Conservation (phyloP, 2,329 filamentous ascomycete species). For the Pestalotiopsis sp. region DNA sequence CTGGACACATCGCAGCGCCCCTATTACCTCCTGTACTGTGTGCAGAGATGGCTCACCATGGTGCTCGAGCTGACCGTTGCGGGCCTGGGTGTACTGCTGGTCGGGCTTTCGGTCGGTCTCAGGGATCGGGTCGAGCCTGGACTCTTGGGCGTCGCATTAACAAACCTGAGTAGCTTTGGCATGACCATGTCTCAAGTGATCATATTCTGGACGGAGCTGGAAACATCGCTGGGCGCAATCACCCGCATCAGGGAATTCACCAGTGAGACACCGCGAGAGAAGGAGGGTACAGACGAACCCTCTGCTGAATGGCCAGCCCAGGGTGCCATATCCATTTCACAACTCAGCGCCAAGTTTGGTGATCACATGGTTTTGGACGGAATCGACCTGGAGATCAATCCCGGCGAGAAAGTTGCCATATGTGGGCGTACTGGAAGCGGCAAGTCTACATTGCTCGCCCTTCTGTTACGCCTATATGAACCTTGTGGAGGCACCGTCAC, state of each 20-base stretch:
- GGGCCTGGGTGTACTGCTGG: slow-evolving; percentile 4
- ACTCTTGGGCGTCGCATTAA: slow-evolving; percentile 9
- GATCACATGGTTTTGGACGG: slow-evolving; percentile 1
- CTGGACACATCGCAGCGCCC: slow-evolving; percentile 11
- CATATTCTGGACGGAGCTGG: slow-evolving; percentile 11
- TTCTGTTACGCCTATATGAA: slow-evolving; percentile 3
- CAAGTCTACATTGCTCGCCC: slow-evolving; percentile 3
- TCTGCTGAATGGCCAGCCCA: neutral
- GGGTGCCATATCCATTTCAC: slow-evolving; percentile 1
- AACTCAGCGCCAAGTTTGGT: slow-evolving; percentile 5
- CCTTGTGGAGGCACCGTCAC: neutral
- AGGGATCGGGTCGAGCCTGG: slow-evolving; percentile 1
- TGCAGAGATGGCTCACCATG: slow-evolving; percentile 12
- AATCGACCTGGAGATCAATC: slow-evolving; percentile 2
- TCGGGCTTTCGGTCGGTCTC: slow-evolving; percentile 3
- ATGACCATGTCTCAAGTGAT: slow-evolving; percentile 10
- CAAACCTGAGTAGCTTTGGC: slow-evolving; percentile 4
- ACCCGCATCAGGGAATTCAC: slow-evolving; percentile 9
- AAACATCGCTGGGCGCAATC: slow-evolving; percentile 14
- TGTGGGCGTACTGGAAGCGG: slow-evolving; percentile 10
- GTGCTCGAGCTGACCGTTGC: slow-evolving; percentile 9
- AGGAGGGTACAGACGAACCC: neutral
- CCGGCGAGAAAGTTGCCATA: slow-evolving; percentile 4
- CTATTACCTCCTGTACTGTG: slow-evolving; percentile 8
- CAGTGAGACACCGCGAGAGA: slow-evolving; percentile 2